Evolutionary conservation across 2,329 filamentous ascomycete species (phyloP).

Genomic region (Chaetomiaceae sp.): DNA sequence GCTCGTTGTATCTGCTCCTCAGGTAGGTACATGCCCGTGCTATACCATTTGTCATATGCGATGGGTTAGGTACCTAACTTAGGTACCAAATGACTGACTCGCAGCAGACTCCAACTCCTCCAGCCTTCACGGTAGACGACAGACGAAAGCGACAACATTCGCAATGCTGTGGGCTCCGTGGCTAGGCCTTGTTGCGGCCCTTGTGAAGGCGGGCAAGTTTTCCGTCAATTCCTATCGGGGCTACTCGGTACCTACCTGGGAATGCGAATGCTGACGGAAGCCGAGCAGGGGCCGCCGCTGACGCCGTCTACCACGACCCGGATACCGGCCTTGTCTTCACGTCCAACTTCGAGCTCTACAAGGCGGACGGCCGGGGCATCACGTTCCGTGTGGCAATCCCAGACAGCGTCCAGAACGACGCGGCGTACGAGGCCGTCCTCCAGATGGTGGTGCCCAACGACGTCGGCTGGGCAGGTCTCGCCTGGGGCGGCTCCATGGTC

Average conservation of each 20-base stretch:
- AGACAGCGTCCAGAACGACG: slow-evolving; percentile 10
- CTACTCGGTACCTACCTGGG: too few species aligned
- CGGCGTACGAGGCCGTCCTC: slow-evolving; percentile 21
- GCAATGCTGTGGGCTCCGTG: slow-evolving; percentile 19
- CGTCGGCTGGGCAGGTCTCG: slow-evolving; percentile 42
- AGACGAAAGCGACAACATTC: neutral
- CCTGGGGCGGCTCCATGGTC: slow-evolving; percentile 43
- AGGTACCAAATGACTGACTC: too few species aligned
- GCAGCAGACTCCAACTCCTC: too few species aligned
- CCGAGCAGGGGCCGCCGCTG: slow-evolving; percentile 10
- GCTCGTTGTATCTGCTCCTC: too few species aligned
- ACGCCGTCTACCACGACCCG: slow-evolving; percentile 28
- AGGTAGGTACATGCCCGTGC: too few species aligned
- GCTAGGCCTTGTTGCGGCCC: slow-evolving; percentile 17
- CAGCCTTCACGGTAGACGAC: too few species aligned
- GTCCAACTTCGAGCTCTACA: slow-evolving; percentile 25
- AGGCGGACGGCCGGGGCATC: slow-evolving; percentile 31
- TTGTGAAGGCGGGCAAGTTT: slow-evolving; percentile 16
- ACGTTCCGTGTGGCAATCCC: slow-evolving; percentile 24
- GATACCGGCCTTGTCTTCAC: slow-evolving; percentile 40
- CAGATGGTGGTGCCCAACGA: slow-evolving; percentile 38
- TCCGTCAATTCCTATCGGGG: too few species aligned
- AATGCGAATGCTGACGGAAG: neutral
- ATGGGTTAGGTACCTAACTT: too few species aligned
- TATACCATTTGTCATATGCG: too few species aligned